A percentile compares a stretch with the other conserved stretches of the same genome.
phyloP scores from a whole-genome alignment of 495 filamentous ascomycete genomes.

The Penicillium coprophilum region DNA sequence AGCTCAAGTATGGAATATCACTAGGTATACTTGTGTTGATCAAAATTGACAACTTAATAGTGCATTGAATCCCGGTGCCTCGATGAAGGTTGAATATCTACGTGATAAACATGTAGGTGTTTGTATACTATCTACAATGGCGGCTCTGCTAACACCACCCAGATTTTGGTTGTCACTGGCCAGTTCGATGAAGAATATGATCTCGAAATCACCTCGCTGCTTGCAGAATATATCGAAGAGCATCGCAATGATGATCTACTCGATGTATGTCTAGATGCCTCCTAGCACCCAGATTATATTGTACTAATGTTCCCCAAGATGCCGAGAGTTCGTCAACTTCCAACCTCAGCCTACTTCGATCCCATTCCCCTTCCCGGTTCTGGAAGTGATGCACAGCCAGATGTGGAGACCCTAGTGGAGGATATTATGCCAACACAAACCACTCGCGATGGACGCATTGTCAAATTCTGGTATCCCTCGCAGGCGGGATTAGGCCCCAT shows the following conservation, averaged over 20 bases:
- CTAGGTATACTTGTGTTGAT: neutral
- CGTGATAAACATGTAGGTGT: neutral
- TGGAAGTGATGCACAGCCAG: neutral
- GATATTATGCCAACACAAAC: neutral
- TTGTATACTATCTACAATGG: neutral
- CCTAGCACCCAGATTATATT: neutral
- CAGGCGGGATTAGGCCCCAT: neutral
- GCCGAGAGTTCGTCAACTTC: neutral
- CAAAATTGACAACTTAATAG: neutral
- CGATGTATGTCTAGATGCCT: conserved; percentile 19
- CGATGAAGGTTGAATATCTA: neutral
- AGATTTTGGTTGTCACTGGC: neutral
- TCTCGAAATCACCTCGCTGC: conserved; percentile 3
- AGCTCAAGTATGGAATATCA: neutral
- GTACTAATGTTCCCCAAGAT: neutral
- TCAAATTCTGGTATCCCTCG: neutral
- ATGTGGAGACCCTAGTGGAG: neutral
- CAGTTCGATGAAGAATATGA: neutral
- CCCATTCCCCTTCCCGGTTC: neutral
- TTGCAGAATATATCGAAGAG: conserved; percentile 23
- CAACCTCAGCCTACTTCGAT: neutral
- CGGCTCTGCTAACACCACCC: neutral
- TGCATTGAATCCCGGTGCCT: neutral
- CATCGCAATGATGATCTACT: conserved; percentile 28
- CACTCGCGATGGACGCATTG: neutral